Percentiles rank a stretch among this genome's conserved stretches.
Evolutionary conservation across 257 asterid species (phyloP).

Genomic region (Plantago major): DNA sequence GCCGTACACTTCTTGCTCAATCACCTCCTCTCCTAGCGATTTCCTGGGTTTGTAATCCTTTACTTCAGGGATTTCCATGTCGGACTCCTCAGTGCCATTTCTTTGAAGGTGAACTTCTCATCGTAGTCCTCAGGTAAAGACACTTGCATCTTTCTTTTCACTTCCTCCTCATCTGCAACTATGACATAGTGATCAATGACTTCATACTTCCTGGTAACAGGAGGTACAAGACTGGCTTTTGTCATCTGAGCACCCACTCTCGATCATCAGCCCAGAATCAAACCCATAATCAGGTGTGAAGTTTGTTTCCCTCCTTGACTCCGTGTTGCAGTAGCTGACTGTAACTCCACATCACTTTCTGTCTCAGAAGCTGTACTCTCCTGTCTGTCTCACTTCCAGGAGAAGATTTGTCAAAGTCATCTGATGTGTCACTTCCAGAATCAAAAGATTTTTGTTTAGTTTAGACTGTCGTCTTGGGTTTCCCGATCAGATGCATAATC

Average conservation of each 20-base stretch:
- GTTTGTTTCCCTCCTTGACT: constrained; percentile 51
- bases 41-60: constrained; percentile 94
- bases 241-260: constrained; percentile 99
- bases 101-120: constrained; percentile 78
- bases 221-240: constrained; percentile 93
- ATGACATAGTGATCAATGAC: constrained; percentile 84
- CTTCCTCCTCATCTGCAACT: constrained; percentile 95
- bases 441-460: constrained; percentile 65
- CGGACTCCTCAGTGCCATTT: constrained; percentile 97
- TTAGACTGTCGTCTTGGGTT: constrained; percentile 77
- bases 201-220: constrained; percentile 93
- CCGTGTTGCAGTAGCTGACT: constrained; percentile 46
- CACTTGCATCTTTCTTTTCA: constrained; percentile 89
- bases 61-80: constrained; percentile 98
- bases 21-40: constrained; percentile 78
- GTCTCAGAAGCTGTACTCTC: constrained; percentile 81
- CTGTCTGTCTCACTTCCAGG: constrained; percentile 60
- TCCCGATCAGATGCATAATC: constrained; percentile 90
- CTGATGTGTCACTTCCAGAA: constrained; percentile 84
- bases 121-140: constrained; percentile 90
- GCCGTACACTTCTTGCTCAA: constrained; percentile 99
- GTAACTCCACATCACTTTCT: constrained; percentile 71
- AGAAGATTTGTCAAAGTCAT: constrained; percentile 69
- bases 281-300: constrained; percentile 64
- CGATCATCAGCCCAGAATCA: constrained; percentile 86